Conservation (phyloP, 192 early-diverging fungal species). For the Backusella circina region DNA sequence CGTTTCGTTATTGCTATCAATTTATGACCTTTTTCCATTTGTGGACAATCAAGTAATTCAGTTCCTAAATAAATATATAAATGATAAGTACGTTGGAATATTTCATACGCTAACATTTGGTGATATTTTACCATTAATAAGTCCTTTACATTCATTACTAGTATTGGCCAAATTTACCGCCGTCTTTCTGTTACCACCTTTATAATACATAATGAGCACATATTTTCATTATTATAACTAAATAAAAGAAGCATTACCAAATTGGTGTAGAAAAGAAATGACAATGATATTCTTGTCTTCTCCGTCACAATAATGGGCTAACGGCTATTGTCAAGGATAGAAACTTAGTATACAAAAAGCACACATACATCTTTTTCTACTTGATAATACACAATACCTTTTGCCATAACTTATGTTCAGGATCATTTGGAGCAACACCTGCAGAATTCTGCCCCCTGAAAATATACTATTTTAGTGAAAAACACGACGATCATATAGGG, state of each 20-base stretch:
- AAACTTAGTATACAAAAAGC: not conserved
- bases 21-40: constrained; percentile 41
- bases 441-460: constrained; percentile 12
- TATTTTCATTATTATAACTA: not conserved
- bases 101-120: not conserved
- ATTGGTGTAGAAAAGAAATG: constrained; percentile 21
- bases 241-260: not conserved
- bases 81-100: constrained; percentile 46
- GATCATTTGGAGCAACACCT: not conserved
- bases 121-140: constrained; percentile 7
- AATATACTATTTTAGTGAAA: not conserved
- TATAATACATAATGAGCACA: not conserved
- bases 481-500: not conserved
- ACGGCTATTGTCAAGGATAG: not conserved
- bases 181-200: not conserved
- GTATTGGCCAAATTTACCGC: constrained; percentile 21
- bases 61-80: constrained; percentile 38
- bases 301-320: constrained; percentile 16
- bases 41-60: constrained; percentile 63
- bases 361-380: not conserved
- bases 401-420: not conserved
- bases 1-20: not conserved
- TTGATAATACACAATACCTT: not conserved
- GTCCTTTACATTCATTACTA: constrained; percentile 9
- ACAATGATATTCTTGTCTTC: constrained; percentile 18